Percentiles rank a stretch among this genome's conserved stretches.
phyloP scores from a whole-genome alignment of 805 yeast species.

The Candida andamanensis region DNA sequence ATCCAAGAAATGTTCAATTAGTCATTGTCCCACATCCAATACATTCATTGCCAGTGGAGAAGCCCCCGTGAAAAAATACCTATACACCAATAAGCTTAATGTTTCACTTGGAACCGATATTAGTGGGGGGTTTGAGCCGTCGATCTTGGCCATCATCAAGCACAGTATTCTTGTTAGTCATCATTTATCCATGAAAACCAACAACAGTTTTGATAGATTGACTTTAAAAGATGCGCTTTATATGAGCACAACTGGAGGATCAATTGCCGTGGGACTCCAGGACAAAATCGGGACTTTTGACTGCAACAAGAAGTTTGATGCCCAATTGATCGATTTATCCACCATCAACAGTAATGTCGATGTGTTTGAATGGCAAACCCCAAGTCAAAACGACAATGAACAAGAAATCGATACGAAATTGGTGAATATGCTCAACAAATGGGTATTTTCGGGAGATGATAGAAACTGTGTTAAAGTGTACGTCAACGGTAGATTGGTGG shows the following conservation, averaged over 20 bases:
- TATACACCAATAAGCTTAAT: slow-evolving; percentile 59
- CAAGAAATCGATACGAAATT: slow-evolving; percentile 25
- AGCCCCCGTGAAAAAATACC: slow-evolving; percentile 64
- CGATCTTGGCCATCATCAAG: slow-evolving; percentile 31
- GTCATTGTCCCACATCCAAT: slow-evolving; percentile 93
- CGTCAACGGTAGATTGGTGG: slow-evolving; percentile 71
- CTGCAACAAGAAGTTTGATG: slow-evolving; percentile 78
- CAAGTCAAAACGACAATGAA: slow-evolving; percentile 18
- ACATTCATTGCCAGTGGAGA: slow-evolving; percentile 87
- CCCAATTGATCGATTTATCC: slow-evolving; percentile 66
- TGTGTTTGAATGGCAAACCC: slow-evolving; percentile 69
- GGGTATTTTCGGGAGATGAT: slow-evolving; percentile 94
- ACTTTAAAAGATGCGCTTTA: slow-evolving; percentile 67
- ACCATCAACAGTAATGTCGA: slow-evolving; percentile 59
- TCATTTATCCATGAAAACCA: slow-evolving; percentile 34
- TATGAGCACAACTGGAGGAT: slow-evolving; percentile 89
- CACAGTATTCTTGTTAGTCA: slow-evolving; percentile 35
- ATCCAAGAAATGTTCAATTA: slow-evolving; percentile 57
- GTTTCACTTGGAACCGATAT: slow-evolving; percentile 60
- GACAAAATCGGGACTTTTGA: slow-evolving; percentile 63
- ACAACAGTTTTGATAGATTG: slow-evolving; percentile 44
- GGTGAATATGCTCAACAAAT: slow-evolving; percentile 65
- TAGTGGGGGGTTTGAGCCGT: slow-evolving; percentile 39
- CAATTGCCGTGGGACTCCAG: slow-evolving; percentile 60
- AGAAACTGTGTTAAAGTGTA: slow-evolving; percentile 77